Conservation (phyloP, 2,329 filamentous ascomycete genomes). For the Penicillium sp. region DNA sequence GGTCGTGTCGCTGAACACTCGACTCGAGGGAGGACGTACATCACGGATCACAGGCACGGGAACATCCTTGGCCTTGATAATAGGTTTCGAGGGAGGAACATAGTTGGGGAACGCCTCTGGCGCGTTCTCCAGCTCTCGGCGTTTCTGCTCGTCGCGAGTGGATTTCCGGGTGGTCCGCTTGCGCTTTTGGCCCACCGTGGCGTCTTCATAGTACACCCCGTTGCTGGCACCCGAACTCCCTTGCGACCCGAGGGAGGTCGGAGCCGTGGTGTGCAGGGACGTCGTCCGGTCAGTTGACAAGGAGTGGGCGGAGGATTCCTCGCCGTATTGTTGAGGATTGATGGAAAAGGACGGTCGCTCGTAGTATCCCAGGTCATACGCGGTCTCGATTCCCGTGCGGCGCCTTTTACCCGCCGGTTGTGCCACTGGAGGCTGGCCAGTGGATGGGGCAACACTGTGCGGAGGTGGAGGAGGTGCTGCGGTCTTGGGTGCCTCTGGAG, state of each 20-base stretch:
- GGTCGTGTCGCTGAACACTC: neutral
- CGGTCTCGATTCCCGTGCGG: constrained; percentile 67
- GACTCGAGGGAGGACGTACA: constrained; percentile 52
- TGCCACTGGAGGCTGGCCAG: constrained; percentile 39
- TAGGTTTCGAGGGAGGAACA: constrained; percentile 82
- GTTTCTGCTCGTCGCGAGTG: constrained; percentile 79
- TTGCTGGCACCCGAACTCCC: constrained; percentile 58
- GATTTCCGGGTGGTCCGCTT: constrained; percentile 83
- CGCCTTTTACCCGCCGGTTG: constrained; percentile 70
- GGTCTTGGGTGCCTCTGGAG: constrained; percentile 45
- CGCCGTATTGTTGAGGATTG: constrained; percentile 72
- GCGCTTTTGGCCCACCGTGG: constrained; percentile 80
- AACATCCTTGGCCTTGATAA: constrained; percentile 87
- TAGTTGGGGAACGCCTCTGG: constrained; percentile 79
- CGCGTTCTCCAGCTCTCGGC: constrained; percentile 72
- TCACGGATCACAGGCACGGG: constrained; percentile 65
- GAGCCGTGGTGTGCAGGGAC: constrained; percentile 84
- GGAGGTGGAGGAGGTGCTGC: constrained; percentile 29
- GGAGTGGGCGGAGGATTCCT: constrained; percentile 71
- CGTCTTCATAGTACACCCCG: constrained; percentile 69
- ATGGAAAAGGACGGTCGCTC: constrained; percentile 74
- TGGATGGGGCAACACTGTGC: constrained; percentile 26
- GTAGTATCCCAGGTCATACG: constrained; percentile 75
- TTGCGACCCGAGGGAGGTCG: constrained; percentile 80
- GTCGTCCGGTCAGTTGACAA: constrained; percentile 83